Evolutionary conservation across 2,329 filamentous ascomycete species (phyloP), one percentile per base, ranked within the genome.

Genomic region (Myriosclerotinia scirpicola): DNA sequence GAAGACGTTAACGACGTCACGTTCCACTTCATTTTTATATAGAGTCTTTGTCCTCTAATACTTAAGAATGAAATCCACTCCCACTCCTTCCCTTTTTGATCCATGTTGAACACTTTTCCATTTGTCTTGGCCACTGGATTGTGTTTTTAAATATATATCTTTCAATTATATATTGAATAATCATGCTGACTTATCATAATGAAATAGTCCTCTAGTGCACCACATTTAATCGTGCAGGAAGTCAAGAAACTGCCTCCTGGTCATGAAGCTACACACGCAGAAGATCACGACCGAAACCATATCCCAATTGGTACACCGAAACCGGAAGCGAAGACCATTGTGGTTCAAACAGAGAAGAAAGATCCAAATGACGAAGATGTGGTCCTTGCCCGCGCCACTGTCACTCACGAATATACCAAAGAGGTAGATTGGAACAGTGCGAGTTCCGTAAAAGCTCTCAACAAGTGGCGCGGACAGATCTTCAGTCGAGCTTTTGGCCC

Each of bases 401-500:
- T 54, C 12, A 30, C 15, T 17, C 36, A 53, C 20, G 9, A 12
- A 63, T 63, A 54, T 4, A 40, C 22, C 12, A 34, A 55, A 20
- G 12, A 26, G 20, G 22, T 63, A 15, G 17, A 54, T 20, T 63
- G 46, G 46, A 5, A 30, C 7, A 8, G 38, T n/a, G 38, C 11
- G 6, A 30, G 3, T 17, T 26, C 9, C 1, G 26, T 63, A 11
- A 54, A n/a, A 9, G 12, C 4, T n/a, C 22, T 63, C 17, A 63
- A 63, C 20, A 63, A 63, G 38, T 63, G 60, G 60, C 46, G 60
- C 9, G 22, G 11, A 5, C 60, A 63, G 22, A 54, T 63, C 5
- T 17, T 63, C 11, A 12, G 26, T 15, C 34, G 60, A 54, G 9
- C 20, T 9, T 30, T 63, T 9, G 50, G 38, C 4, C 5, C 12